phyloP scores from a whole-genome alignment of 108 stramenopile species.

The Nannochloropsis gaditana region DNA sequence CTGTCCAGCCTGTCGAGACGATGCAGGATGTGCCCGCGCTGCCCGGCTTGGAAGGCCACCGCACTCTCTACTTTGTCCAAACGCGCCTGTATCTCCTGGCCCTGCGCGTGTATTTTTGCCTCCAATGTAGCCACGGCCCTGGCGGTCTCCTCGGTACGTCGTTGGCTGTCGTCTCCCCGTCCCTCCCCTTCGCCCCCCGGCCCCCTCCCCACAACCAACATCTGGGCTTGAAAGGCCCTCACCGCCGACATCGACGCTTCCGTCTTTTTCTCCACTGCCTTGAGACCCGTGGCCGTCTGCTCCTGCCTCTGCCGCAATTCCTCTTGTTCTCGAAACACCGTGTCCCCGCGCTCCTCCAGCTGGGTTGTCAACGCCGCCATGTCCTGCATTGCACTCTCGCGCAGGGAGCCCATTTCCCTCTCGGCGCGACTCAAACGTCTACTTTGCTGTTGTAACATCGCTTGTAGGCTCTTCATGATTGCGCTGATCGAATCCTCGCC shows the following conservation, averaged over 20 bases:
- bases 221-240: neutral
- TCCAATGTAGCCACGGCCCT: neutral
- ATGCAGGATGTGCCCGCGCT: neutral
- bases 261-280: neutral
- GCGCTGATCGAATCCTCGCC: neutral
- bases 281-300: neutral
- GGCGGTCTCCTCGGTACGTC: too few species aligned
- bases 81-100: neutral
- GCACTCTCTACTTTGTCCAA: constrained; percentile 10
- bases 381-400: neutral
- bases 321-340: neutral
- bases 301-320: neutral
- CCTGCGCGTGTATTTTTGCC: neutral
- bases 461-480: neutral
- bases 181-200: too few species aligned
- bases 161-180: too few species aligned
- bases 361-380: neutral
- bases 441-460: neutral
- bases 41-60: neutral
- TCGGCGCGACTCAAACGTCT: neutral
- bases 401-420: neutral
- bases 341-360: neutral
- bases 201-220: neutral
- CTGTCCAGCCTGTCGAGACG: neutral
- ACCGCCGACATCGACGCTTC: neutral